Percentiles rank a stretch among this genome's conserved stretches.
Evolutionary conservation across 495 filamentous ascomycete genomes (phyloP).

Genomic region (Lichenothelia convexa): DNA sequence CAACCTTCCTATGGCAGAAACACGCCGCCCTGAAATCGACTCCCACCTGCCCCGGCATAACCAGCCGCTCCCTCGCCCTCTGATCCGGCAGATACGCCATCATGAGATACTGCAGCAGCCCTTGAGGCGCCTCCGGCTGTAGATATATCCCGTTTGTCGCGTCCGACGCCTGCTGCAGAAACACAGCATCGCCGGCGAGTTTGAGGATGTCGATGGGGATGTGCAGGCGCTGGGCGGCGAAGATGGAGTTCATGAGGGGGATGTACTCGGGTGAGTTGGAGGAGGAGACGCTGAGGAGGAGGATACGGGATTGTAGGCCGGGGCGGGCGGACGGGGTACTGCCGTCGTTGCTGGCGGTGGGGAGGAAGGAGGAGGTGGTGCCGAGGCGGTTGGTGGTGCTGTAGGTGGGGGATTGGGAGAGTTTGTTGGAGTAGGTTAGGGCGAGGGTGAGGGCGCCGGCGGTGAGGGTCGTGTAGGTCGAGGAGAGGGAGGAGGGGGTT

Average conservation of each 20-base stretch:
- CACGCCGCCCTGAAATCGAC: conserved; percentile 96
- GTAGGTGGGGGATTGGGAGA: conserved; percentile 20
- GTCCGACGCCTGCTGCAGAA: conserved; percentile 84
- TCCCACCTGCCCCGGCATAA: conserved; percentile 61
- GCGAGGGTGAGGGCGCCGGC: conserved; percentile 84
- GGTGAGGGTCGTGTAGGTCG: conserved; percentile 57
- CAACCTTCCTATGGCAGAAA: conserved; percentile 83
- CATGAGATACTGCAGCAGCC: conserved; percentile 87
- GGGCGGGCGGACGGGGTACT: conserved; percentile 10
- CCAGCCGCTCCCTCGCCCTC: conserved; percentile 41
- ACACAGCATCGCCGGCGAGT: conserved; percentile 70
- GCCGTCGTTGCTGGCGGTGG: conserved; percentile 3
- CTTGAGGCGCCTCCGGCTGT: conserved; percentile 26
- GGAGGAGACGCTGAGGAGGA: conserved; percentile 54
- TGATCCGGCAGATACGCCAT: conserved; percentile 78
- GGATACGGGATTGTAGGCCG: conserved; percentile 51
- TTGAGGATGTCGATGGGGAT: conserved; percentile 86
- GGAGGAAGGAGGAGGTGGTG: too few species aligned
- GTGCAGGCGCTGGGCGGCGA: conserved; percentile 68
- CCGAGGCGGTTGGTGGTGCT: conserved; percentile 4
- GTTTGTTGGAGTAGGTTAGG: conserved; percentile 66
- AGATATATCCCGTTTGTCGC: conserved; percentile 82
- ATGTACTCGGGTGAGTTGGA: conserved; percentile 85
- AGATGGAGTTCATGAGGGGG: conserved; percentile 92
- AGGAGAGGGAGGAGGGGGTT: conserved; percentile 33